Evolutionary conservation across 352 stramenopile genomes (phyloP).

Genomic region (Stephanocyclus meneghinianus): DNA sequence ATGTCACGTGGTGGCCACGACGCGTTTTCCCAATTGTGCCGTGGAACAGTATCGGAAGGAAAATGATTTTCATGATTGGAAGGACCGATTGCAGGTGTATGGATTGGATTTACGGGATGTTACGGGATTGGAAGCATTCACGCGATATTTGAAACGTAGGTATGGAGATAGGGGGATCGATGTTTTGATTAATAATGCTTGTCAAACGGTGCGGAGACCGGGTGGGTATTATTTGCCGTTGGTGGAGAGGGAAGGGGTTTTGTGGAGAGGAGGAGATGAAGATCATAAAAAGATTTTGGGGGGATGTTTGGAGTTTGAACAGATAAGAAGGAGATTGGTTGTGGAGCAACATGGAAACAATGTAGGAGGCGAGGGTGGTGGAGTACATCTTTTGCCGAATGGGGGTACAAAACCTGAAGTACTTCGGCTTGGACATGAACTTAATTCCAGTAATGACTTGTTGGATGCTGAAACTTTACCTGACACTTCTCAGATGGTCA

Average conservation of each 20-base stretch:
- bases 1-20: slow-evolving; percentile 88
- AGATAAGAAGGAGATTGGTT: slow-evolving; percentile 59
- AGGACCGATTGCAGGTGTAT: slow-evolving; percentile 88
- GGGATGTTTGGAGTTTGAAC: slow-evolving; percentile 76
- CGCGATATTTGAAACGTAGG: slow-evolving; percentile 85
- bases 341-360: slow-evolving; percentile 28
- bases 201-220: slow-evolving; percentile 92
- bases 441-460: not conserved
- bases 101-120: slow-evolving; percentile 93
- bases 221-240: slow-evolving; percentile 90
- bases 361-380: slow-evolving; percentile 17
- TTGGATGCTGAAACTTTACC: not conserved
- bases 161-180: slow-evolving; percentile 83
- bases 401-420: slow-evolving; percentile 10
- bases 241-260: slow-evolving; percentile 82
- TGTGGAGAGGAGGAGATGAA: slow-evolving; percentile 66
- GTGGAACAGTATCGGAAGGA: slow-evolving; percentile 87
- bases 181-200: slow-evolving; percentile 95
- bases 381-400: slow-evolving; percentile 21
- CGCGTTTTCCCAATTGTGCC: slow-evolving; percentile 91
- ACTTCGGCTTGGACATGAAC: slow-evolving; percentile 19
- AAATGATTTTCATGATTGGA: slow-evolving; percentile 89
- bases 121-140: slow-evolving; percentile 90
- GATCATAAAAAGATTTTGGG: slow-evolving; percentile 63
- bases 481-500: slow-evolving; percentile 24